A percentile compares a stretch with the other conserved stretches of the same genome.
Conservation (phyloP, 352 stramenopile species). For the Globisporangium canariense region DNA sequence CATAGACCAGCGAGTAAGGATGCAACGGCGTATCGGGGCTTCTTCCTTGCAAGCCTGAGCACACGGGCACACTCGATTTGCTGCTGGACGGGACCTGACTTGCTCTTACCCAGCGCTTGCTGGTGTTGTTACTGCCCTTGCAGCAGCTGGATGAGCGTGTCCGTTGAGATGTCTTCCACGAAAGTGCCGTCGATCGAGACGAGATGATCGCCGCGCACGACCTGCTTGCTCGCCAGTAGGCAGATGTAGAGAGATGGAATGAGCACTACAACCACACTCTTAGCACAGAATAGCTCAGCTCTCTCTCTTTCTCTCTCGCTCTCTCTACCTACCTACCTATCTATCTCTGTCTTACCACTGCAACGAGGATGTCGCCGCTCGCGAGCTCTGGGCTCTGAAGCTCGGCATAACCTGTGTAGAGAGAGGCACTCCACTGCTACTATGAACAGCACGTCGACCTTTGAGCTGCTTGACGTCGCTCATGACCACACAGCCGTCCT, state of each 20-base stretch:
- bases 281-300: neutral
- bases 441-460: slow-evolving; percentile 6
- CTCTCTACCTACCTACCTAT: too few species aligned
- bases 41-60: slow-evolving; percentile 8
- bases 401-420: slow-evolving; percentile 26
- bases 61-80: neutral
- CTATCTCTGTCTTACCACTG: slow-evolving; percentile 18
- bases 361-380: slow-evolving; percentile 31
- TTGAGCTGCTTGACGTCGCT: slow-evolving; percentile 21
- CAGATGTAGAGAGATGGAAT: too few species aligned
- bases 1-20: slow-evolving; percentile 4
- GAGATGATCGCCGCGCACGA: slow-evolving; percentile 22
- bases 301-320: neutral
- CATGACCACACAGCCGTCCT: slow-evolving; percentile 29
- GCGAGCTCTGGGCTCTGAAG: slow-evolving; percentile 24
- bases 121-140: slow-evolving; percentile 12
- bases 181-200: slow-evolving; percentile 25
- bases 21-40: neutral
- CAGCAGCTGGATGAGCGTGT: slow-evolving; percentile 23
- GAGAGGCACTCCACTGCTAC: neutral
- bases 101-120: neutral
- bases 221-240: slow-evolving; percentile 5
- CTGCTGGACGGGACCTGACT: neutral
- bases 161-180: slow-evolving; percentile 28
- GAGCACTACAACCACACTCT: neutral